A percentile compares a stretch with the other conserved stretches of the same genome.
phyloP scores from a whole-genome alignment of 1,284 basidiomycete genomes.

The Rhodotorula glutinis region DNA sequence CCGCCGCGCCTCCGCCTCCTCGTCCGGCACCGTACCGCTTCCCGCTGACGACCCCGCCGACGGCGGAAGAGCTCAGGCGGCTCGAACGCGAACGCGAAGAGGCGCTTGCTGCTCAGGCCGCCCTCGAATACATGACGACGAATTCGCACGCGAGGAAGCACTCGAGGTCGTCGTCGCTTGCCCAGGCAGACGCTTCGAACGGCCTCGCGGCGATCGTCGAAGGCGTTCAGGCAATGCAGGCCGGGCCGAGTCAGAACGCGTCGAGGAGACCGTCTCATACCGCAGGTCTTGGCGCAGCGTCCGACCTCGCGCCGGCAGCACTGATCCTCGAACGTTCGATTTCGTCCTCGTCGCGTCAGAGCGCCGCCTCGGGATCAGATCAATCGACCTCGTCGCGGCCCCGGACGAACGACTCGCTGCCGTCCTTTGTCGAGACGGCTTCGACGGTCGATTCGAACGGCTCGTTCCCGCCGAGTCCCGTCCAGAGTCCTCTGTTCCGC shows the following conservation, averaged over 20 bases:
- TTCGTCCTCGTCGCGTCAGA: background rate
- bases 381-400: conserved; percentile 23
- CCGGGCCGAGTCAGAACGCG: background rate
- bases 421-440: conserved; percentile 23
- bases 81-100: conserved; percentile 23
- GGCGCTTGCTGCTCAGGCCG: conserved; percentile 26
- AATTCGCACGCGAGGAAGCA: conserved; percentile 15
- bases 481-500: conserved; percentile 4
- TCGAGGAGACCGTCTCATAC: background rate
- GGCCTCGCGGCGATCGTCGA: background rate
- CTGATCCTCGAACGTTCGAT: background rate
- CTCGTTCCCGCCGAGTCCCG: conserved; percentile 24
- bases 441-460: conserved; percentile 14
- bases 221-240: background rate
- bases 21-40: conserved; percentile 8
- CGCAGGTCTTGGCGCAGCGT: background rate
- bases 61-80: conserved; percentile 13
- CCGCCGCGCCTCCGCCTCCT: background rate
- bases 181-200: background rate
- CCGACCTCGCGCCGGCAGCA: background rate
- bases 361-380: background rate
- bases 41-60: background rate
- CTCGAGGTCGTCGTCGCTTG: conserved; percentile 2
- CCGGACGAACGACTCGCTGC: conserved; percentile 33
- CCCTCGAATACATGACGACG: conserved; percentile 16